Evolutionary conservation across 2,329 filamentous ascomycete species (phyloP).

Genomic region (Penicillium corylophilum): DNA sequence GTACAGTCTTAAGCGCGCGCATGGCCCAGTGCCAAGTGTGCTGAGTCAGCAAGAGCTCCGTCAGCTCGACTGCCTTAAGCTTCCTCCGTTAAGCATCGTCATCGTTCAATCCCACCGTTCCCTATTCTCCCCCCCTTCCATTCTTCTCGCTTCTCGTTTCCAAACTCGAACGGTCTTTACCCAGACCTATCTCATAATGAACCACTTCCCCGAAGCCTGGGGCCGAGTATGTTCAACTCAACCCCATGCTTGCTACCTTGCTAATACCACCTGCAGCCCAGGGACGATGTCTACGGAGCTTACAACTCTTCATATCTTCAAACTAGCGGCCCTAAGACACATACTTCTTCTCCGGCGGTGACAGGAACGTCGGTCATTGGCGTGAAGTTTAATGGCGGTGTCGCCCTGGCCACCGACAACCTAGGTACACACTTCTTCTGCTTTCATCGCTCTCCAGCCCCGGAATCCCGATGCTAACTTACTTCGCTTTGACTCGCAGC

Average conservation of each 20-base stretch:
- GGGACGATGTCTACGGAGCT: constrained; percentile 93
- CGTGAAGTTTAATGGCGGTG: constrained; percentile 93
- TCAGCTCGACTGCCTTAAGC: constrained; percentile 40
- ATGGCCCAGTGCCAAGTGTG: not conserved
- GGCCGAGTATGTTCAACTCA: constrained; percentile 52
- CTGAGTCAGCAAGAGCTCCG: constrained; percentile 33
- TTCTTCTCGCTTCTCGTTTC: not conserved
- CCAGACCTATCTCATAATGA: constrained; percentile 49
- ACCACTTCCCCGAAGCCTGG: constrained; percentile 66
- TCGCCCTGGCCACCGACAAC: constrained; percentile 96
- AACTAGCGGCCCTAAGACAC: constrained; percentile 67
- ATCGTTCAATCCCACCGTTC: constrained; percentile 18
- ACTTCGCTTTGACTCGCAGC: constrained; percentile 52
- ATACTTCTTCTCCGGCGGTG: constrained; percentile 89
- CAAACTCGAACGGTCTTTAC: not conserved
- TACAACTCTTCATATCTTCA: constrained; percentile 88
- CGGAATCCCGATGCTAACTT: not conserved
- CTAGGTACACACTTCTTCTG: constrained; percentile 61
- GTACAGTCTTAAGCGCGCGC: not conserved
- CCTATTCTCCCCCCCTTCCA: constrained; percentile 1
- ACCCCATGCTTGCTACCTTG: constrained; percentile 7
- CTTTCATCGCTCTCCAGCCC: not conserved
- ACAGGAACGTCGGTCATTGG: constrained; percentile 95
- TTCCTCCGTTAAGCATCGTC: constrained; percentile 15
- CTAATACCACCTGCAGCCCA: constrained; percentile 64